A percentile compares a stretch with the other conserved stretches of the same genome.
phyloP scores from a whole-genome alignment of 768 basidiomycete species.

The Polyporus arcularius region DNA sequence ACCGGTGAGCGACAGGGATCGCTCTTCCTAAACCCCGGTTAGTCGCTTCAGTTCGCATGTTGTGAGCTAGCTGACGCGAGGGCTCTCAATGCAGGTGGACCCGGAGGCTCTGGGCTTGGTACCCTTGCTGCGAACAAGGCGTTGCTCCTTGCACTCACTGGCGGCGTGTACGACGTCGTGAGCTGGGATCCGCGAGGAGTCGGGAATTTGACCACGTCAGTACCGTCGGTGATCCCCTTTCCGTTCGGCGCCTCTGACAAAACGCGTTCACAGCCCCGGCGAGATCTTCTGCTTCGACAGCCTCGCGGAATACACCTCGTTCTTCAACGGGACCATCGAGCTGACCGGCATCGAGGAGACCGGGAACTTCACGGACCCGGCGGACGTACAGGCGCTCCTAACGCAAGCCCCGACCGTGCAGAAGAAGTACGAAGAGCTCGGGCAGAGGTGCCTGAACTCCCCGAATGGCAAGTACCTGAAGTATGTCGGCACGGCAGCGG shows the following conservation, averaged over 20 bases:
- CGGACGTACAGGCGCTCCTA: neutral
- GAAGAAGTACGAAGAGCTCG: constrained; percentile 1
- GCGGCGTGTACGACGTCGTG: too few relatives aligned
- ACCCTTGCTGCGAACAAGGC: too few relatives aligned
- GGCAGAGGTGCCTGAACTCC: neutral
- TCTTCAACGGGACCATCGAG: neutral
- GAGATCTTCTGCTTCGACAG: constrained; percentile 5
- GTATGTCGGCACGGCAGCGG: constrained; percentile 9
- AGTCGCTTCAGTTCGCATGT: too few relatives aligned
- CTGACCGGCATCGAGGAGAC: neutral
- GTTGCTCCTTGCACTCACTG: too few relatives aligned
- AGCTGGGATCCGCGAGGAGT: too few relatives aligned
- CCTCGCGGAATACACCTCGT: neutral
- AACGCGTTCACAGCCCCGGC: too few relatives aligned
- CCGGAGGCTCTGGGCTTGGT: too few relatives aligned
- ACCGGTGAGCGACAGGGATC: neutral
- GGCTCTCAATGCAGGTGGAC: too few relatives aligned
- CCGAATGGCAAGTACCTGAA: neutral
- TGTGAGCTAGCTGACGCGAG: neutral
- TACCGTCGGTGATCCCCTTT: too few relatives aligned
- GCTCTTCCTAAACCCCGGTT: constrained; percentile 6
- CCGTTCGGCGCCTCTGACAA: too few relatives aligned
- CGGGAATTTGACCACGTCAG: too few relatives aligned
- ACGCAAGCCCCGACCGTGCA: neutral
- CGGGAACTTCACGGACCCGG: constrained; percentile 1